Base-by-base conservation (phyloP, 495 filamentous ascomycete genomes). In the Terfezia claveryi region DNA sequence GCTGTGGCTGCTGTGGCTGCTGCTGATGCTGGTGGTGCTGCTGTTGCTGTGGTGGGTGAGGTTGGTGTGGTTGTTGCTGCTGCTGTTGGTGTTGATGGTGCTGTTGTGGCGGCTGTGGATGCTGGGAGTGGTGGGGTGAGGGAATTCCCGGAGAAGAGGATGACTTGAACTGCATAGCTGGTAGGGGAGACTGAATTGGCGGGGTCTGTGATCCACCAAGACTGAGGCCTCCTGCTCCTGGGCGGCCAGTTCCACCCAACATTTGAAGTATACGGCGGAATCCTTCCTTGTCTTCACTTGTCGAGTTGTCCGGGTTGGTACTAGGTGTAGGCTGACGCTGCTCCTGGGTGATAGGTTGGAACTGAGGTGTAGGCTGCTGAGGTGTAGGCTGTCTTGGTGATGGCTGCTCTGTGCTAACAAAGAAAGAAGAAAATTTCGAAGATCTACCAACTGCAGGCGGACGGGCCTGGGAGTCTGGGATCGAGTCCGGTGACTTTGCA, bases 191-290 rank as follows among this genome's bases (percentile, higher is more conserved):
- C 14, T 46, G 41, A 20, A 46, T 46, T 46, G 41, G 41, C 8
- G 41, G 41, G 41, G 41, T 14, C 17, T 46, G 41, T 14, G 41
- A 20, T 14, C 41, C 41, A 14, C 41, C 8, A 20, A 46, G 41
- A 46, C 41, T 46, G 14, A 46, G 17, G 12, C 41, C 41, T 8
- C 41, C 41, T 46, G 1, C 41, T 20, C 41, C 41, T 14, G 41
- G 14, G 23, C 50, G 70, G 46, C 67, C 73, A 8, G 63, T 64
- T 16, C 74, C 73, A 54, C 72, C 77, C 38, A 98, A 77, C 75
- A 95, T 92, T 57, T 83, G 77, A 37, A 98, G 69, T 44, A 98
- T 81, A 50, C 80, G 78, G 57, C 89, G 81, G 65, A 98, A 98
- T 0, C 85, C 91, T 69, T 85, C 80, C 67, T 85, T 88, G 57